Conservation (phyloP, 2,329 filamentous ascomycete species). For the Cladobotryum mycophilum region DNA sequence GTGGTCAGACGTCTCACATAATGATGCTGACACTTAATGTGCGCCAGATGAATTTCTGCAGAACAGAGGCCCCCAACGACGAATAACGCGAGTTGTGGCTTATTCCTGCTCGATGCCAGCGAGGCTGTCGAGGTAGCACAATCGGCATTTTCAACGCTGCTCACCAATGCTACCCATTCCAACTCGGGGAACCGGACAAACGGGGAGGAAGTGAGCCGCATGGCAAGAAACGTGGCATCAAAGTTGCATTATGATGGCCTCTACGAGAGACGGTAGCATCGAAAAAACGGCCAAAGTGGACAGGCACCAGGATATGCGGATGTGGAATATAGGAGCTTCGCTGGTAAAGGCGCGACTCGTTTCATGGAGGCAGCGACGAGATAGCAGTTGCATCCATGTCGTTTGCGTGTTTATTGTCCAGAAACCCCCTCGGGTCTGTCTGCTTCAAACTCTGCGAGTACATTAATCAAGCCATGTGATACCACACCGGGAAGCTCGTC, state of each 20-base stretch:
- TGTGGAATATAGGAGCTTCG: not conserved
- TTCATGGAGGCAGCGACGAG: not conserved
- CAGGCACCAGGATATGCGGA: too few relatives aligned
- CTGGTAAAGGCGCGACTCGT: not conserved
- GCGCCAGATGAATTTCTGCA: conserved; percentile 1
- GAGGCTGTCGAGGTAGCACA: conserved; percentile 8
- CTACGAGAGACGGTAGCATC: not conserved
- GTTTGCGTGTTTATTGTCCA: not conserved
- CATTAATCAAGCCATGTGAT: conserved; percentile 7
- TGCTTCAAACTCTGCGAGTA: not conserved
- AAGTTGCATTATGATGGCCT: not conserved
- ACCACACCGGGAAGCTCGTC: conserved; percentile 10
- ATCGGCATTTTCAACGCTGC: not conserved
- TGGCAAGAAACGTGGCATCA: not conserved
- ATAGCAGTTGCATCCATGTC: not conserved
- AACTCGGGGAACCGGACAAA: too few relatives aligned
- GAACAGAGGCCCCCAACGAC: not conserved
- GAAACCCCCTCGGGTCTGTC: not conserved
- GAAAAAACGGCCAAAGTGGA: too few relatives aligned
- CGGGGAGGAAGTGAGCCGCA: not conserved
- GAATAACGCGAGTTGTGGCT: conserved; percentile 4
- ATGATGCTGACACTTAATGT: conserved; percentile 1
- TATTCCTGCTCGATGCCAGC: not conserved
- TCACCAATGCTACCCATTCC: too few relatives aligned
- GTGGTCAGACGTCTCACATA: conserved; percentile 3